Evolutionary conservation across 2,329 filamentous ascomycete species (phyloP).

Genomic region (Dothiorella sarmentorum): DNA sequence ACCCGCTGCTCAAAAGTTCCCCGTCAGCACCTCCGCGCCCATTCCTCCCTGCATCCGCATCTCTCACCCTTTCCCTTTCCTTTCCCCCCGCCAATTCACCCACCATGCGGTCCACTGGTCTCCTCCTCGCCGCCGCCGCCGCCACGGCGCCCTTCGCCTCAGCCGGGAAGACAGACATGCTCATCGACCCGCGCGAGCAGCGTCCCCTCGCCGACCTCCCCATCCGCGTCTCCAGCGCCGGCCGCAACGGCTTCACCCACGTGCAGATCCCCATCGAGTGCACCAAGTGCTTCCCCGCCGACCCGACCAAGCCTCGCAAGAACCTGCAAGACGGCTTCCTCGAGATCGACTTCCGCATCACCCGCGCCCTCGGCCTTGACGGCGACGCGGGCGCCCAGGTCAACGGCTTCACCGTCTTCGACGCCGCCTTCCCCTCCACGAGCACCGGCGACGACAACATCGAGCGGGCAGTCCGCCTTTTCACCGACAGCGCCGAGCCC

Average conservation of each 20-base stretch:
- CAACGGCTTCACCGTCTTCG: conserved; percentile 12
- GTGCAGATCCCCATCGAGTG: conserved; percentile 15
- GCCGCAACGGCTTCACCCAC: conserved; percentile 13
- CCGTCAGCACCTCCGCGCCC: background rate
- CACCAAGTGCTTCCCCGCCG: conserved; percentile 7
- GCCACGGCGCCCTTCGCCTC: background rate
- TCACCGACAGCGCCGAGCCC: background rate
- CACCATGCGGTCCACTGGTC: background rate
- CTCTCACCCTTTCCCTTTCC: background rate
- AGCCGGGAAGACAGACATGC: background rate
- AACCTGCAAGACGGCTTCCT: conserved; percentile 11
- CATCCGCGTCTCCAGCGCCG: conserved; percentile 10
- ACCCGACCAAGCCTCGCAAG: background rate
- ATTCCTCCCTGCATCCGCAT: background rate
- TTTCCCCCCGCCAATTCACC: background rate
- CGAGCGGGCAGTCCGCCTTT: background rate
- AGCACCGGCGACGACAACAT: background rate
- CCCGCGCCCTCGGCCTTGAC: conserved; percentile 8
- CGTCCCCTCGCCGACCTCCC: conserved; percentile 14
- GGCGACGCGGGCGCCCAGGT: conserved; percentile 12
- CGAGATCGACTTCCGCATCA: conserved; percentile 18
- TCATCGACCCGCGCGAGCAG: conserved; percentile 7
- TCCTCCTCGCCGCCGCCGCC: background rate
- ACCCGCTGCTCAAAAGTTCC: conserved; percentile 12
- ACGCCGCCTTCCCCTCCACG: background rate